phyloP scores from a whole-genome alignment of 1,139 yeast species.

The Candida sanyaensis region DNA sequence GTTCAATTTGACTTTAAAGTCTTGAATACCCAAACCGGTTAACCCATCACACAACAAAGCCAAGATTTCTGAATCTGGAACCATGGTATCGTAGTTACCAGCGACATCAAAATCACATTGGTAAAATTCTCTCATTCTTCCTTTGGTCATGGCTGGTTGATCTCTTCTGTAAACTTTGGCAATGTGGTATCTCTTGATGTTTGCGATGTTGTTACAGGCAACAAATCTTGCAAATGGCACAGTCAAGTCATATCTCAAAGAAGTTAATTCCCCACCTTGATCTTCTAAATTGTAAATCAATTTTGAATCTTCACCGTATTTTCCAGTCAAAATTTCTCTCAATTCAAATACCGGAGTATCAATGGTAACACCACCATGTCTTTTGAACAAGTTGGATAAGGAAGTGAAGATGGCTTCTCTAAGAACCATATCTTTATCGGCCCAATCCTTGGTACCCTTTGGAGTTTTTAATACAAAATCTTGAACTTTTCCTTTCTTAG shows the following conservation, averaged over 20 bases:
- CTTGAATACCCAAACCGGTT: constrained; percentile 76
- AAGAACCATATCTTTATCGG: constrained; percentile 94
- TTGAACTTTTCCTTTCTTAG: constrained; percentile 35
- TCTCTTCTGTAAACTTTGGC: constrained; percentile 98
- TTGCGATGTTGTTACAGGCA: constrained; percentile 89
- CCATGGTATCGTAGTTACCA: constrained; percentile 89
- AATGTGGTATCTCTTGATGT: constrained; percentile 90
- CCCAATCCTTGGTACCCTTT: constrained; percentile 98
- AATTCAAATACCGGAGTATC: constrained; percentile 98
- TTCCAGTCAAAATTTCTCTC: constrained; percentile 92
- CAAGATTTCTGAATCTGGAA: constrained; percentile 91
- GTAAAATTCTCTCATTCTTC: constrained; percentile 98
- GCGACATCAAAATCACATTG: constrained; percentile 98
- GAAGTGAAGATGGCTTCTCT: constrained; percentile 83
- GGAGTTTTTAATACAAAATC: constrained; percentile 84
- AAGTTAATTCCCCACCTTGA: constrained; percentile 97
- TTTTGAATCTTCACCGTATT: constrained; percentile 97
- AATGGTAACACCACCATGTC: constrained; percentile 97
- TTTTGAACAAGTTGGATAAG: constrained; percentile 76
- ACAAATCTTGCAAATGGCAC: constrained; percentile 97
- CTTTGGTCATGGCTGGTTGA: constrained; percentile 99
- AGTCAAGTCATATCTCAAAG: constrained; percentile 92
- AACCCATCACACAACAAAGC: constrained; percentile 83
- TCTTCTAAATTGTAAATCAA: constrained; percentile 93
- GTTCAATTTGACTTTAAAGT: constrained; percentile 87